Conservation (phyloP, 495 filamentous ascomycete genomes). For the Thermochaetoides thermophila region DNA sequence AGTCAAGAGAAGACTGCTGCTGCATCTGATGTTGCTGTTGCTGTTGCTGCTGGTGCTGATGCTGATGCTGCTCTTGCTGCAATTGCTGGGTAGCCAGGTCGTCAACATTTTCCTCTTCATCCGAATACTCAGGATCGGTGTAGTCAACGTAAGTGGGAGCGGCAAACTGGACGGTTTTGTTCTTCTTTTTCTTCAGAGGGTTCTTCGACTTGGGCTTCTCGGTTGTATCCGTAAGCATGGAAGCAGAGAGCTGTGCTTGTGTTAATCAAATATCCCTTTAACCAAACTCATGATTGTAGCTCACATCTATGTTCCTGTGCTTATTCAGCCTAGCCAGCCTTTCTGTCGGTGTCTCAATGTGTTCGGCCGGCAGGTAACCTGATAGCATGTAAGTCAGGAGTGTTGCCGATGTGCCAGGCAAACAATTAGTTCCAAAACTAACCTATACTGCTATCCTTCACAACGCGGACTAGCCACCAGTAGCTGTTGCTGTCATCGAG, state of each 20-base stretch:
- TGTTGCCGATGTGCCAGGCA: neutral
- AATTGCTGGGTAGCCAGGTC: conserved; percentile 19
- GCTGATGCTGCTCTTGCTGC: conserved; percentile 22
- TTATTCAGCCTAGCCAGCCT: conserved; percentile 89
- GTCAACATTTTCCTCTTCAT: conserved; percentile 61
- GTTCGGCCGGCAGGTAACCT: conserved; percentile 95
- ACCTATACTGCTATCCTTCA: conserved; percentile 97
- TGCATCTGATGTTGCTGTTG: conserved; percentile 22
- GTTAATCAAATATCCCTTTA: too few relatives aligned
- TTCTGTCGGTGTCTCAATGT: conserved; percentile 97
- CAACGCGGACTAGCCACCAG: conserved; percentile 96
- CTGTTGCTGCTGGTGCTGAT: conserved; percentile 18
- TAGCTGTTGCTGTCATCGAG: conserved; percentile 99
- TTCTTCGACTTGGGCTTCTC: conserved; percentile 85
- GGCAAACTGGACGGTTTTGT: conserved; percentile 80
- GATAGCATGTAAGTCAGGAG: conserved; percentile 9
- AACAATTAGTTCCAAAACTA: conserved; percentile 11
- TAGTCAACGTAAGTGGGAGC: conserved; percentile 81
- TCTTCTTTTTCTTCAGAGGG: conserved; percentile 72
- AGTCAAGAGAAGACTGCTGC: conserved; percentile 11
- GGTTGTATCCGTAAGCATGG: conserved; percentile 83
- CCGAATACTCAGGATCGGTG: conserved; percentile 77
- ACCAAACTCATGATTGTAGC: conserved; percentile 20
- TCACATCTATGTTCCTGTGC: conserved; percentile 91
- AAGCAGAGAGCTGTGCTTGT: conserved; percentile 75